A percentile compares a stretch with the other conserved stretches of the same genome.
phyloP scores from a whole-genome alignment of 495 filamentous ascomycete genomes.

The Aspergillus bertholletiae region DNA sequence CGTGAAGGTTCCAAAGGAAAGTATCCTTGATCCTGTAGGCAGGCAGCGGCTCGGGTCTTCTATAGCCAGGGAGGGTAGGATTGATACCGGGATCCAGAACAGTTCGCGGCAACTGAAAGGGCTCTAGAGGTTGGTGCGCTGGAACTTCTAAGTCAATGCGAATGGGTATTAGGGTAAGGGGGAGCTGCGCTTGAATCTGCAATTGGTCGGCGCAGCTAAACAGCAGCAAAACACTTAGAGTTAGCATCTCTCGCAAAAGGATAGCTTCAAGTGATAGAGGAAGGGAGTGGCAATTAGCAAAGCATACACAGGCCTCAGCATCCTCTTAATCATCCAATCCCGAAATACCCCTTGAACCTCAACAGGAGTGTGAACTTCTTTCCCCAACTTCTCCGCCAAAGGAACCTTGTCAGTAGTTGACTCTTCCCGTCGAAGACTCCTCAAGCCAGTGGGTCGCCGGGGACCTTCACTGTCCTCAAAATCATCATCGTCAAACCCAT shows the following conservation, averaged over 20 bases:
- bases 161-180: constrained; percentile 89
- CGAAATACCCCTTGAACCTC: constrained; percentile 86
- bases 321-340: constrained; percentile 88
- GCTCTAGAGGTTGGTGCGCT: constrained; percentile 67
- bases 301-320: constrained; percentile 49
- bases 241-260: constrained; percentile 10
- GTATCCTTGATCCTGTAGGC: constrained; percentile 86
- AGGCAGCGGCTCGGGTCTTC: constrained; percentile 69
- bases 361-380: constrained; percentile 76
- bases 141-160: constrained; percentile 92
- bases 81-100: constrained; percentile 60
- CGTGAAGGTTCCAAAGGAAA: constrained; percentile 97
- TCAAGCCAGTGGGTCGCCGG: constrained; percentile 77
- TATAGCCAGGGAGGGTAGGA: constrained; percentile 68
- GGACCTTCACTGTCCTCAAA: constrained; percentile 83
- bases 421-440: constrained; percentile 78
- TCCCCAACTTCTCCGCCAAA: constrained; percentile 71
- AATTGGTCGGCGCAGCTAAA: constrained; percentile 58
- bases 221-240: constrained; percentile 3
- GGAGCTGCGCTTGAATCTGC: constrained; percentile 78
- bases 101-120: constrained; percentile 64
- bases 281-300: background rate
- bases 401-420: constrained; percentile 57
- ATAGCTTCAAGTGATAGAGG: constrained; percentile 1
- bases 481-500: constrained; percentile 90